phyloP scores from a whole-genome alignment of 2,329 filamentous ascomycete genomes.

The Fusarium fujikuroi region DNA sequence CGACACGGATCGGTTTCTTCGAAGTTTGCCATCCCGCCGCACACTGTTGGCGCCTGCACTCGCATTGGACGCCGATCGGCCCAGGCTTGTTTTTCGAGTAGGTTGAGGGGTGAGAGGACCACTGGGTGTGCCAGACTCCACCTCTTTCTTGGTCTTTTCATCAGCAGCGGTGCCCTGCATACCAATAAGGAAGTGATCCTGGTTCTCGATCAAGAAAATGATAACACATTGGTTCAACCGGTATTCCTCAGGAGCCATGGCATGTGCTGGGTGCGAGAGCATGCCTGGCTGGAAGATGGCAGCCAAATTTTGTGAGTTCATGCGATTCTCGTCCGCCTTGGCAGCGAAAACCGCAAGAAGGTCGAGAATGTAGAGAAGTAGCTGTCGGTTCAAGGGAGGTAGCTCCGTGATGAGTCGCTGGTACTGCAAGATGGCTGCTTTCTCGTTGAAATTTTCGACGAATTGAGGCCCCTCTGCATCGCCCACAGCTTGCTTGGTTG shows the following conservation, averaged over 20 bases:
- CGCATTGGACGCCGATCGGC: slow-evolving; percentile 82
- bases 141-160: slow-evolving; percentile 74
- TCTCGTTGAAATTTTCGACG: slow-evolving; percentile 70
- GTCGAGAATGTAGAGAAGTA: slow-evolving; percentile 95
- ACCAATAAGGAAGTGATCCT: slow-evolving; percentile 97
- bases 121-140: slow-evolving; percentile 74
- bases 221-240: slow-evolving; percentile 95
- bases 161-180: slow-evolving; percentile 99
- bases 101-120: slow-evolving; percentile 58
- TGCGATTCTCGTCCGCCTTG: slow-evolving; percentile 95
- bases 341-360: slow-evolving; percentile 95
- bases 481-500: slow-evolving; percentile 77
- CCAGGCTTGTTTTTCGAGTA: slow-evolving; percentile 62
- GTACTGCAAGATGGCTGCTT: slow-evolving; percentile 81
- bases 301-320: slow-evolving; percentile 93
- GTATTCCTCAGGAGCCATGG: slow-evolving; percentile 96
- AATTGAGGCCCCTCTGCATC: slow-evolving; percentile 76
- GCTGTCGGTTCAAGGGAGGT: slow-evolving; percentile 90
- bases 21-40: slow-evolving; percentile 79
- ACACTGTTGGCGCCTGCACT: slow-evolving; percentile 91
- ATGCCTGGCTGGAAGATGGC: slow-evolving; percentile 98
- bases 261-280: slow-evolving; percentile 91
- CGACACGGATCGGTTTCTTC: slow-evolving; percentile 91
- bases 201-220: slow-evolving; percentile 97
- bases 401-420: slow-evolving; percentile 92